A percentile compares a stretch with the other conserved stretches of the same genome.
Evolutionary conservation across 345 rosid genomes (phyloP).

Genomic region (Lenwebbia sp.): DNA sequence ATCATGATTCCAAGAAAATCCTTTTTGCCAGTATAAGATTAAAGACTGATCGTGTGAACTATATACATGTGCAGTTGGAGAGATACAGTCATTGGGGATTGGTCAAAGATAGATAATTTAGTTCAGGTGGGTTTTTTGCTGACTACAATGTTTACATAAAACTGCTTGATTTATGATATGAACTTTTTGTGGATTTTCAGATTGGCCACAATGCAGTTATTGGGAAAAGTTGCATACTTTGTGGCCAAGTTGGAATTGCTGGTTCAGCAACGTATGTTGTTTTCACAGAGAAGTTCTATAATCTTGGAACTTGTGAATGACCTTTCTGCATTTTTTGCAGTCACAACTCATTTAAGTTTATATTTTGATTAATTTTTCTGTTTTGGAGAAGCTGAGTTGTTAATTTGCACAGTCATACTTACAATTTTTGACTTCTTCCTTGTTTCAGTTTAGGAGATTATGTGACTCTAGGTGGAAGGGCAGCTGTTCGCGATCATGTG

Average conservation of each 20-base stretch:
- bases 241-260: conserved; percentile 86
- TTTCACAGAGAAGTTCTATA: background rate
- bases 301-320: background rate
- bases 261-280: conserved; percentile 68
- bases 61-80: conserved; percentile 63
- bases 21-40: background rate
- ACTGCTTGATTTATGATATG: background rate
- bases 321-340: background rate
- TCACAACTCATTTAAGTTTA: background rate
- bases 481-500: conserved; percentile 60
- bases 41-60: background rate
- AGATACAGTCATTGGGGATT: conserved; percentile 64
- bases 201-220: conserved; percentile 75
- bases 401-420: background rate
- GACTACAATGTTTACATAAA: background rate
- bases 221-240: conserved; percentile 67
- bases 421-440: background rate
- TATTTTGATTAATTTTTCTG: background rate
- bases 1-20: background rate
- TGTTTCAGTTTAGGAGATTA: conserved; percentile 50
- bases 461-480: conserved; percentile 60
- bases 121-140: conserved; percentile 47
- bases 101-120: conserved; percentile 77
- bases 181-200: conserved; percentile 18
- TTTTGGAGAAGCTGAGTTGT: background rate